Conservation (phyloP, 2,329 filamentous ascomycete species). For the Stemphylium lycopersici region DNA sequence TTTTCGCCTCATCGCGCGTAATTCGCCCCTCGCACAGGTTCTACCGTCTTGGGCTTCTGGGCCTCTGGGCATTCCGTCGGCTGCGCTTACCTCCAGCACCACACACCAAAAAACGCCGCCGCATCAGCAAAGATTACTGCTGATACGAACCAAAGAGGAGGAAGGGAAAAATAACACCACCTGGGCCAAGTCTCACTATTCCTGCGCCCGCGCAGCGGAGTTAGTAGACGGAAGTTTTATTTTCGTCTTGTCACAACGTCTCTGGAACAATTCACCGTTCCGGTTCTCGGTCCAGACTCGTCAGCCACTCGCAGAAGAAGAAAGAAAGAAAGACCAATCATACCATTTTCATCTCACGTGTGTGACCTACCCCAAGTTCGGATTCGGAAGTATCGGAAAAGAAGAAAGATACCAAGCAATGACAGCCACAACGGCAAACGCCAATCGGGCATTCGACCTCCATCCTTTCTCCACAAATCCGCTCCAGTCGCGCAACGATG, state of each 20-base stretch:
- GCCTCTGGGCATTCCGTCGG: conserved; percentile 14
- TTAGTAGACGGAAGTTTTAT: too few species aligned
- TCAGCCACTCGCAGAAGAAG: too few species aligned
- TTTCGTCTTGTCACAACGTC: neutral
- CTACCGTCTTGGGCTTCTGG: conserved; percentile 18
- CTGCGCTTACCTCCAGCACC: conserved; percentile 6
- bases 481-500: conserved; percentile 50
- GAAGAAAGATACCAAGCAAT: conserved; percentile 15
- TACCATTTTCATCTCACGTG: too few species aligned
- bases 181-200: too few species aligned
- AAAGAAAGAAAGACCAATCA: too few species aligned
- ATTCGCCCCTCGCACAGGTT: conserved; percentile 9
- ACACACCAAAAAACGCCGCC: neutral
- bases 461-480: conserved; percentile 54
- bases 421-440: conserved; percentile 44
- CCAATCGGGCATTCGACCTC: conserved; percentile 51
- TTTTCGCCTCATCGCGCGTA: conserved; percentile 1
- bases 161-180: too few species aligned
- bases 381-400: neutral
- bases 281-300: too few species aligned
- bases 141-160: too few species aligned
- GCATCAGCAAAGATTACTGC: too few species aligned
- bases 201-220: too few species aligned
- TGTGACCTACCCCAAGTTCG: too few species aligned
- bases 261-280: neutral